Base-by-base conservation (phyloP, 495 filamentous ascomycete species). In the Haplographium delicatum region DNA sequence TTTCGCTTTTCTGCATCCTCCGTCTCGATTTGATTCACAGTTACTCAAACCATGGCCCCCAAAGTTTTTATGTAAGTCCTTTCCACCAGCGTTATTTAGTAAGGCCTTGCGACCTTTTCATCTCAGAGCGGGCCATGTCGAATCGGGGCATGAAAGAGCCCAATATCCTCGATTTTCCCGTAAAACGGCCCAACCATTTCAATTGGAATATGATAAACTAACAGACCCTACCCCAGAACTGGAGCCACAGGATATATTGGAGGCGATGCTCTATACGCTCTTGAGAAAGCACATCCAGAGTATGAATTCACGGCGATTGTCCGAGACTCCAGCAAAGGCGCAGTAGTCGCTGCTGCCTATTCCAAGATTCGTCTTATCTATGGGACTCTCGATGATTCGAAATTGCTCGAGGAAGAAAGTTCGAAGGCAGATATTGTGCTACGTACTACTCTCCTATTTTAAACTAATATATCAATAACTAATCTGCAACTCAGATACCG, bases 181-280 rank as follows among this genome's bases (percentile, higher is more conserved):
- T n/a, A n/a, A n/a, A n/a, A n/a, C n/a, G n/a, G n/a, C n/a, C n/a
- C n/a, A n/a, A n/a, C n/a, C n/a, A n/a, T n/a, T n/a, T n/a, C n/a
- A n/a, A n/a, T n/a, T n/a, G n/a, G n/a, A n/a, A n/a, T n/a, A n/a
- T n/a, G n/a, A n/a, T n/a, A n/a, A n/a, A n/a, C n/a, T n/a, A n/a
- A n/a, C n/a, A n/a, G n/a, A n/a, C n/a, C 15, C 16, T 8, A 26
- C n/a, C 28, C 4, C 28, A 82, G 80, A 31, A 80, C 74, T 26
- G 82, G 84, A 30, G 73, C 66, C n/a, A 86, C 75, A 50, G 86
- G 86, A 30, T 91, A 89, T 60, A 86, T 91, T 52, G 87, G 85
- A 19, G 86, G 89, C 15, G 85, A 90, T 56, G 75, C 72, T 23
- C 72, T 90, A 28, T 80, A 80, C 51, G 65, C 66, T 13, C 63